Evolutionary conservation across 768 basidiomycete genomes (phyloP).

Genomic region (Suillus fuscotomentosus): DNA sequence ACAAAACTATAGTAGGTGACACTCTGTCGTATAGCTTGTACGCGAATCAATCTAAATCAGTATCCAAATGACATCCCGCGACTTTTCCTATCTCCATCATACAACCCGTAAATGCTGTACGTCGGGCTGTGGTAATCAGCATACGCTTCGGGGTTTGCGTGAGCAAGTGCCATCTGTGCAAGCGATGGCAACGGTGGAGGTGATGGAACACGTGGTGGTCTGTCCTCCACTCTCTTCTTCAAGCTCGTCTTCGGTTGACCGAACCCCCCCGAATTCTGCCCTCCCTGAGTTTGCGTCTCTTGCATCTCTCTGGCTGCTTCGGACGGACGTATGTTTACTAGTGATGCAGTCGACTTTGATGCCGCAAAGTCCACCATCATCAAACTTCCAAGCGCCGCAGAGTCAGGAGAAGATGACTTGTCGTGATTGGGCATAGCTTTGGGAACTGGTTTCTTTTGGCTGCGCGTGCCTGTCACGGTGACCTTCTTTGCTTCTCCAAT

Average conservation of each 20-base stretch:
- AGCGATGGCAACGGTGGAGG: slow-evolving; percentile 73
- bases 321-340: slow-evolving; percentile 29
- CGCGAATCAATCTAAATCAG: slow-evolving; percentile 7
- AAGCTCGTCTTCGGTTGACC: slow-evolving; percentile 22
- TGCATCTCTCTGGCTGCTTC: slow-evolving; percentile 17
- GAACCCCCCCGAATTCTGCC: slow-evolving; percentile 22
- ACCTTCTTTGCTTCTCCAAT: slow-evolving; percentile 38
- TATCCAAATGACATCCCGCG: slow-evolving; percentile 25
- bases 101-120: slow-evolving; percentile 78
- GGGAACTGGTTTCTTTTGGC: slow-evolving; percentile 34
- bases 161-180: slow-evolving; percentile 73
- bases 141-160: slow-evolving; percentile 59
- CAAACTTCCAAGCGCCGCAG: slow-evolving; percentile 53
- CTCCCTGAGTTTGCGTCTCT: slow-evolving; percentile 25
- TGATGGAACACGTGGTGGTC: slow-evolving; percentile 77
- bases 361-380: slow-evolving; percentile 60
- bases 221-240: slow-evolving; percentile 47
- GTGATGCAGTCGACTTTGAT: slow-evolving; percentile 33
- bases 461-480: slow-evolving; percentile 21
- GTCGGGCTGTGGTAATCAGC: slow-evolving; percentile 75
- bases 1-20: slow-evolving; percentile 13
- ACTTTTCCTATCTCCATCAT: slow-evolving; percentile 63
- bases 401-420: slow-evolving; percentile 30
- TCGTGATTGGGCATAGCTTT: slow-evolving; percentile 18
- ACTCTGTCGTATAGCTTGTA: neutral